These are phyloP conservation scores for Alternaria dauci DNA, from an alignment of 2,329 filamentous ascomycete genomes.

Conservation along the genomic window DNA sequence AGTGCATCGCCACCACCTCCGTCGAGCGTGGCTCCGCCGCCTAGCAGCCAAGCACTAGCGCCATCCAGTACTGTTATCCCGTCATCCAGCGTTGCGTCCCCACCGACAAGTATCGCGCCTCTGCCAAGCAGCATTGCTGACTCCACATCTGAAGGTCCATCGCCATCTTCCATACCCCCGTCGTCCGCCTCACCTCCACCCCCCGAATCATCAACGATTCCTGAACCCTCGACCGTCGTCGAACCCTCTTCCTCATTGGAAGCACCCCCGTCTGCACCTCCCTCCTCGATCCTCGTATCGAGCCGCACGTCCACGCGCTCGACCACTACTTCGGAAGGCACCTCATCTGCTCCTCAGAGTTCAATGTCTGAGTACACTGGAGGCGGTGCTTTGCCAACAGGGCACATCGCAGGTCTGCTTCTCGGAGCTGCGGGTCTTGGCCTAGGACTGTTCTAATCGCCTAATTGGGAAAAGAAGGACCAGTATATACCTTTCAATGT, in stretches of 20 bases:
- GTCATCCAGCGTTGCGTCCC: conserved; percentile 7
- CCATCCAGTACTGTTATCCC: conserved; percentile 19
- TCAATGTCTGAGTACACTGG: conserved; percentile 22
- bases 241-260: conserved; percentile 3
- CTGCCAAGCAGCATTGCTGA: conserved; percentile 35
- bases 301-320: conserved; percentile 21
- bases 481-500: conserved; percentile 6
- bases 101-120: conserved; percentile 20
- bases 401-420: conserved; percentile 29
- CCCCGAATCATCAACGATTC: background rate
- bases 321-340: conserved; percentile 12
- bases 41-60: conserved; percentile 14
- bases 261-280: background rate
- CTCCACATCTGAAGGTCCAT: conserved; percentile 29
- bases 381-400: conserved; percentile 26
- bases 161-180: conserved; percentile 4
- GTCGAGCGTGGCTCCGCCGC: conserved; percentile 20
- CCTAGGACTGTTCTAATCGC: conserved; percentile 30
- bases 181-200: background rate
- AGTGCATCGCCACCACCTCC: conserved; percentile 15
- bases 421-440: conserved; percentile 39
- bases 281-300: conserved; percentile 9
- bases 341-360: conserved; percentile 13
- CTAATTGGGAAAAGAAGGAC: background rate
- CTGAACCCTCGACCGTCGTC: background rate